Base-by-base conservation (phyloP, 2,329 filamentous ascomycete genomes). In the Penicillium sp. region DNA sequence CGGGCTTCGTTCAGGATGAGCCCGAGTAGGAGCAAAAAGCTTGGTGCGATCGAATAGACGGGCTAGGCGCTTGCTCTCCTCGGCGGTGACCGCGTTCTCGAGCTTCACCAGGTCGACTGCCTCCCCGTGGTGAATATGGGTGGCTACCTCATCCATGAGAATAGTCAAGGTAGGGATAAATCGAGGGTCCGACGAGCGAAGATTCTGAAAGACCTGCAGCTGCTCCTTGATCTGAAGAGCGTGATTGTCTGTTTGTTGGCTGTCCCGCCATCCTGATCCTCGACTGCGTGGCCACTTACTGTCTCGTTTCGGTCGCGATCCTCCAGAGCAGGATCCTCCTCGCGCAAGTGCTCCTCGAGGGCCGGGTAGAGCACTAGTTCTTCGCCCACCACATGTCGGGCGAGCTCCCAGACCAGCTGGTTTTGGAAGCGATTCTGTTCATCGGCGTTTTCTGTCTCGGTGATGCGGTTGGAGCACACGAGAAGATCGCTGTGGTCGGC, bases 311-410 rank as follows among this genome's bases (percentile, higher is more conserved):
- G 69, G 2, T 61, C 48, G 7, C 75, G 67, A 51, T 79, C 74
- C 30, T 69, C n/a, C n/a, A n/a, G 67, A 10, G 75, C 68, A 0
- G 74, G 72, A 75, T 66, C 63, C 31, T 76, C 75, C 1, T 63
- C 56, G 1, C 65, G 58, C 13, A 79, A 47, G 38, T 75, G 57
- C 41, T 72, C 70, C 51, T 78, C 73, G 13, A 80, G 62, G 2
- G 72, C 75, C 0, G 77, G 77, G 44, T 79, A 79, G 1, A 80
- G 63, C 7, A 80, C 63, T 37, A 77, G 54, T 47, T 78, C 75
- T 43, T 78, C 73, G 7, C 68, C 72, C 35, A 77, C 64, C 0
- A 71, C 66, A 52, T 78, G 74, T 7, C 74, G 70, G 17, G 74
- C 70, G 0, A 78, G 61, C 43, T 76, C 72, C 75, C 75, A 77